Percentiles rank a stretch among this genome's conserved stretches.
These are phyloP conservation scores for Draba incana DNA, from an alignment of 345 rosid genomes.

Conservation along the genomic window DNA sequence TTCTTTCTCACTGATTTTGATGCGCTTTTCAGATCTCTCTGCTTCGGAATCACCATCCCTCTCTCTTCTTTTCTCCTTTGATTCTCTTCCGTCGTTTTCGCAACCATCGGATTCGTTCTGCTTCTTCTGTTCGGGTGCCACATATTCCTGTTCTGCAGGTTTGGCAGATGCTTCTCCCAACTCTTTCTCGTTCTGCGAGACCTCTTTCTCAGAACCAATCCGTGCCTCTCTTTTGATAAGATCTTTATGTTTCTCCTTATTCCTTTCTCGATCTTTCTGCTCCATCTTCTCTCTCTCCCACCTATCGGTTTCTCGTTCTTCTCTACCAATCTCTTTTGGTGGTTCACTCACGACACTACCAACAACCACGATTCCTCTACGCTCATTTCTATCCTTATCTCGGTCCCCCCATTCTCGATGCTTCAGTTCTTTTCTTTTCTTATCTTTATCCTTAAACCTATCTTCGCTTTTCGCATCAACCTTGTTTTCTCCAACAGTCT, in stretches of 20 bases:
- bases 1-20: conserved; percentile 67
- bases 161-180: conserved; percentile 65
- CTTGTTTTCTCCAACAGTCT: conserved; percentile 89
- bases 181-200: conserved; percentile 63
- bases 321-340: conserved; percentile 65
- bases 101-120: conserved; percentile 69
- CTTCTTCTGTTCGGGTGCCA: conserved; percentile 65
- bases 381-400: conserved; percentile 88
- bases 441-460: conserved; percentile 86
- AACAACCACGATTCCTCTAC: conserved; percentile 59
- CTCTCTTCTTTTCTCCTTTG: conserved; percentile 83
- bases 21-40: conserved; percentile 84
- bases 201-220: conserved; percentile 71
- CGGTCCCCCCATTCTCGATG: conserved; percentile 88
- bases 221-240: conserved; percentile 66
- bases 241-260: conserved; percentile 79
- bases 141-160: conserved; percentile 62
- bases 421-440: conserved; percentile 82
- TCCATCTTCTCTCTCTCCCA: conserved; percentile 92
- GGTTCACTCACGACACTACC: conserved; percentile 59
- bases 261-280: conserved; percentile 79
- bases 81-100: conserved; percentile 77
- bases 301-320: conserved; percentile 83
- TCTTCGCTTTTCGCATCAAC: conserved; percentile 83
- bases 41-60: conserved; percentile 78